Base-by-base conservation (phyloP, 2,329 filamentous ascomycete species). In the Nemania sp. region DNA sequence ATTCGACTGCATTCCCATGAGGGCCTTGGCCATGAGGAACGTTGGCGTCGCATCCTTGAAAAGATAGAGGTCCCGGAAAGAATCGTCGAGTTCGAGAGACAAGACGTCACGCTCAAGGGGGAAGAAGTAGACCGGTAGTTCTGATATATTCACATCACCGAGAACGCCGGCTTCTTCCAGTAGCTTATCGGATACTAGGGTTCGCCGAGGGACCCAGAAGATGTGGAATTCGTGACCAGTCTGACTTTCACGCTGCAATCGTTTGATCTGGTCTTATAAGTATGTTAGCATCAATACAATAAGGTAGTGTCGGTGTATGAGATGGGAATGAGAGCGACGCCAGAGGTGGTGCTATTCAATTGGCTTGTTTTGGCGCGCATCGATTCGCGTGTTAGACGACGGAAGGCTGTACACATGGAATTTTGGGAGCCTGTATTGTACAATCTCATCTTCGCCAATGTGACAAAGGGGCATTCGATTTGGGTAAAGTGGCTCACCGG, bases 191-290 rank as follows among this genome's bases (percentile, higher is more conserved):
- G 92, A 95, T 56, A 98, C 89, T 56, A 96, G 81, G 3, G 95
- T 98, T 63, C 95, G 90, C 59, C 95, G 87, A 5, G 96, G 94
- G 43, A 96, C 90, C 91, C 95, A 98, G 74, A 97, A 94, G 69
- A 99, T 90, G 65, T 93, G 94, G 74, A 98, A 97, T 70, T 99
- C 94, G 83, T 99, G 95, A 67, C 92, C 91, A 48, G 89, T 91
- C 71, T 92, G 90, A 73, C 90, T 93, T 75, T 95, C 92, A 71
- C 89, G 90, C 70, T 94, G 91, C 60, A 98, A 82, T 62, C 91
- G 88, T 75, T 93, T 94, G 69, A 98, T 92, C 80, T 98, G 92
- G 68, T 91, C 94, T 97, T 72, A 53, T 70, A 46, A 64, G 56
- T 13, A 58, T 83, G 83, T 90, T 77, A 89, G 86, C 80, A 80